phyloP scores from a whole-genome alignment of 805 yeast genomes.

The Spathaspora passalidarum region DNA sequence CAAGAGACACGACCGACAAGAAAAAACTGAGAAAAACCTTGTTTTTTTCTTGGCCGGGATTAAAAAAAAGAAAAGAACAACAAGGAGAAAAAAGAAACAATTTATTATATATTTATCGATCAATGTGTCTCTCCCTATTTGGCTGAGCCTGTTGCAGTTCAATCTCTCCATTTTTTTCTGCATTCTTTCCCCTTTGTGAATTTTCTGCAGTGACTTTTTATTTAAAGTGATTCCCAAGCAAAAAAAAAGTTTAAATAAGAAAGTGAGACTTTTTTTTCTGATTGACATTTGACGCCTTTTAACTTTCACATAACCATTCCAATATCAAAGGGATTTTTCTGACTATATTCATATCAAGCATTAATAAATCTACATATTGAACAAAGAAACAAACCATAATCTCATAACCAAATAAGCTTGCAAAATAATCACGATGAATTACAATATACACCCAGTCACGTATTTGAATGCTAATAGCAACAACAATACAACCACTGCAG shows the following conservation, averaged over 20 bases:
- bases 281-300: neutral
- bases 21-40: neutral
- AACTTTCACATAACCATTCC: neutral
- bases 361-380: neutral
- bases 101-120: neutral
- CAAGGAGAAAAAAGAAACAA: neutral
- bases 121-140: neutral
- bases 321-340: neutral
- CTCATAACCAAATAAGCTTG: neutral
- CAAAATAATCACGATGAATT: conserved; percentile 24
- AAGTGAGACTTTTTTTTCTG: neutral
- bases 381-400: neutral
- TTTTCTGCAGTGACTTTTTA: neutral
- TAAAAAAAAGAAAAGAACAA: neutral
- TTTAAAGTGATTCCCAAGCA: conserved; percentile 1
- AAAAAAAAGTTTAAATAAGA: neutral
- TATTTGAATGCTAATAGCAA: conserved; percentile 33
- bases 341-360: neutral
- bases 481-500: neutral
- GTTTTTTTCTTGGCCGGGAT: neutral
- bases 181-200: neutral
- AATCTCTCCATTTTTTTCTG: neutral
- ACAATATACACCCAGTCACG: conserved; percentile 44
- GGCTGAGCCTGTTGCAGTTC: neutral
- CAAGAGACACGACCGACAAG: neutral